phyloP scores from a whole-genome alignment of 1,139 yeast genomes.

The Protomyces inundatus region DNA sequence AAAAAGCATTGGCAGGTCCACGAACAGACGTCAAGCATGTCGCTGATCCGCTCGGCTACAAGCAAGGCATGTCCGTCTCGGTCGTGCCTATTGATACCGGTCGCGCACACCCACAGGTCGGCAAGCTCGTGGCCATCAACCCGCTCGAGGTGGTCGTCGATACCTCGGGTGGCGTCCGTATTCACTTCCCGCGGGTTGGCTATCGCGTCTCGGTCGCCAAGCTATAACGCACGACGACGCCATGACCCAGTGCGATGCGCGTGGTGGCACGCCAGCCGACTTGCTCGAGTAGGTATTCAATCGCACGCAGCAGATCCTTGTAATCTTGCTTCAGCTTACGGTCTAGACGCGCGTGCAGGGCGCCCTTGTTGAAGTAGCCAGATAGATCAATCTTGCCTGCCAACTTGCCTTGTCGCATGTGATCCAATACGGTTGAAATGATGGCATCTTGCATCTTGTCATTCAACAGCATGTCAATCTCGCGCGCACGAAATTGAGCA shows the following conservation, averaged over 20 bases:
- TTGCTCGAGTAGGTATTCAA: not conserved
- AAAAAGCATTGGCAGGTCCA: not conserved
- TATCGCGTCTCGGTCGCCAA: conserved; percentile 2
- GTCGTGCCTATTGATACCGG: conserved; percentile 24
- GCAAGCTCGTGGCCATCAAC: conserved; percentile 5
- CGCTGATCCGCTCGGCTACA: conserved; percentile 1
- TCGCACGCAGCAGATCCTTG: not conserved
- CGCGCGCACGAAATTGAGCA: not conserved
- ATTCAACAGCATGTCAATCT: not conserved
- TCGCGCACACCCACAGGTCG: conserved; percentile 15
- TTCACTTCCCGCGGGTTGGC: conserved; percentile 11
- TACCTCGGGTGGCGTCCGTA: not conserved
- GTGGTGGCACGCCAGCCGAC: not conserved
- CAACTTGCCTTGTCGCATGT: not conserved
- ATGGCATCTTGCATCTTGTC: not conserved
- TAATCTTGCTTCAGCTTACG: not conserved
- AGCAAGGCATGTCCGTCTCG: conserved; percentile 1
- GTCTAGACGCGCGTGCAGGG: not conserved
- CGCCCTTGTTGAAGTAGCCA: not conserved
- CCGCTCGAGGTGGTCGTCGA: conserved; percentile 1
- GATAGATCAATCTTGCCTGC: not conserved
- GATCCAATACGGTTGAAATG: not conserved
- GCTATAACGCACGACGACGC: not conserved
- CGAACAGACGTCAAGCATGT: not conserved
- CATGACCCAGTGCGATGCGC: not conserved